These are phyloP conservation scores for Abortiporus biennis DNA, from an alignment of 1,284 basidiomycete species.

Conservation along the genomic window DNA sequence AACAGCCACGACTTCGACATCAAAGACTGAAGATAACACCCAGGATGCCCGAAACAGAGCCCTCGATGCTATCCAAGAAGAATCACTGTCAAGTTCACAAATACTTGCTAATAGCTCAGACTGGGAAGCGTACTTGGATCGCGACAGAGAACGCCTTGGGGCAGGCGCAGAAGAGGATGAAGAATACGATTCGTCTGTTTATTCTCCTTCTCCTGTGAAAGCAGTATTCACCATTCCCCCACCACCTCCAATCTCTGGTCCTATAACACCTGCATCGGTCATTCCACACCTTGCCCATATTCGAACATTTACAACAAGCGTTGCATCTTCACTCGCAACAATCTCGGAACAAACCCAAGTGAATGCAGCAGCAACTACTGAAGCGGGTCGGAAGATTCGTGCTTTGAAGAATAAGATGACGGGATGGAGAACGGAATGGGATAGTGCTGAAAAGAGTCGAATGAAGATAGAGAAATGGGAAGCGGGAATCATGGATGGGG, in stretches of 20 bases:
- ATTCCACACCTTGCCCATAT: slow-evolving; percentile 62
- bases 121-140: slow-evolving; percentile 58
- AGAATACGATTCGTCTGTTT: slow-evolving; percentile 26
- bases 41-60: slow-evolving; percentile 9
- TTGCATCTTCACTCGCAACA: slow-evolving; percentile 65
- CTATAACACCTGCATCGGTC: slow-evolving; percentile 47
- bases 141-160: slow-evolving; percentile 23
- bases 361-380: slow-evolving; percentile 74
- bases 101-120: slow-evolving; percentile 32
- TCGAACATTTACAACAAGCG: slow-evolving; percentile 63
- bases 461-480: slow-evolving; percentile 74
- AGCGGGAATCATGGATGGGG: slow-evolving; percentile 43
- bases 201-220: slow-evolving; percentile 40
- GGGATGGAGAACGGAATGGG: slow-evolving; percentile 72
- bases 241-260: slow-evolving; percentile 37
- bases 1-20: slow-evolving; percentile 10
- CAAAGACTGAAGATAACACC: slow-evolving; percentile 10
- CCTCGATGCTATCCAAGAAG: slow-evolving; percentile 43
- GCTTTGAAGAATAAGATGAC: slow-evolving; percentile 76
- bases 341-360: slow-evolving; percentile 85
- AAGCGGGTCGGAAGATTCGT: slow-evolving; percentile 76
- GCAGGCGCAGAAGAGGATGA: slow-evolving; percentile 34
- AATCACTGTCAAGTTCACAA: slow-evolving; percentile 24
- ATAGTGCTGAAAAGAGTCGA: slow-evolving; percentile 73
- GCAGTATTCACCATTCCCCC: slow-evolving; percentile 42